phyloP scores from a whole-genome alignment of 208 protist genomes.

The Trypanosoma brucei region DNA sequence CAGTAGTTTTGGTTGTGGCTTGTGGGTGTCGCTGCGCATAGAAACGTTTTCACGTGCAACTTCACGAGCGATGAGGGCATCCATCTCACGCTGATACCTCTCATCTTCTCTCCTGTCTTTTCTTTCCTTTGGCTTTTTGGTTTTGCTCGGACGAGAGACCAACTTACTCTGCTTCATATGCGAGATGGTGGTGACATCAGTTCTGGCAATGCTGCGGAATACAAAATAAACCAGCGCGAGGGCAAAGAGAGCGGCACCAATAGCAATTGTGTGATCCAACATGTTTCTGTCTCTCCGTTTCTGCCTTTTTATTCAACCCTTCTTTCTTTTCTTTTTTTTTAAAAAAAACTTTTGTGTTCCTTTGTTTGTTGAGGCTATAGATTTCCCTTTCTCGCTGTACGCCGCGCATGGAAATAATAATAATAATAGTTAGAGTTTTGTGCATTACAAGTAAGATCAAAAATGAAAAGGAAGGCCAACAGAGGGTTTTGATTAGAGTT shows the following conservation, averaged over 20 bases:
- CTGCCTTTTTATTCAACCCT: background rate
- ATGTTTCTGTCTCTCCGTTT: constrained; percentile 10
- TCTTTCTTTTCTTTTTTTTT: constrained; percentile 14
- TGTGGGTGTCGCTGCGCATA: constrained; percentile 56
- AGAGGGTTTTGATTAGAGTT: no score
- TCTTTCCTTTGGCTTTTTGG: constrained; percentile 18
- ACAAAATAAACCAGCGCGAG: constrained; percentile 66
- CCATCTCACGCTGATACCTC: constrained; percentile 48
- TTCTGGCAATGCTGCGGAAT: constrained; percentile 52
- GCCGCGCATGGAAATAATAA: no score
- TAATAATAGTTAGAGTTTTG: no score
- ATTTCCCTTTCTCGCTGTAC: background rate
- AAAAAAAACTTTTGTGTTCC: background rate
- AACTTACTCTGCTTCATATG: constrained; percentile 19
- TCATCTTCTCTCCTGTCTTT: constrained; percentile 43
- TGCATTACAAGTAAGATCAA: no score
- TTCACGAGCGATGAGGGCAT: constrained; percentile 68
- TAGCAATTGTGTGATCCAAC: constrained; percentile 68
- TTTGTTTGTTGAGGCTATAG: background rate
- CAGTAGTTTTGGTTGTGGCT: constrained; percentile 34
- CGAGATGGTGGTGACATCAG: constrained; percentile 23
- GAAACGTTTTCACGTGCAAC: constrained; percentile 34
- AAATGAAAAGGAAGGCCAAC: no score
- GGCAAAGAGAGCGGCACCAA: constrained; percentile 50
- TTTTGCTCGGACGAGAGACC: constrained; percentile 31